Base-by-base conservation (phyloP, 768 basidiomycete genomes). In the Pisolithus marmoratus region DNA sequence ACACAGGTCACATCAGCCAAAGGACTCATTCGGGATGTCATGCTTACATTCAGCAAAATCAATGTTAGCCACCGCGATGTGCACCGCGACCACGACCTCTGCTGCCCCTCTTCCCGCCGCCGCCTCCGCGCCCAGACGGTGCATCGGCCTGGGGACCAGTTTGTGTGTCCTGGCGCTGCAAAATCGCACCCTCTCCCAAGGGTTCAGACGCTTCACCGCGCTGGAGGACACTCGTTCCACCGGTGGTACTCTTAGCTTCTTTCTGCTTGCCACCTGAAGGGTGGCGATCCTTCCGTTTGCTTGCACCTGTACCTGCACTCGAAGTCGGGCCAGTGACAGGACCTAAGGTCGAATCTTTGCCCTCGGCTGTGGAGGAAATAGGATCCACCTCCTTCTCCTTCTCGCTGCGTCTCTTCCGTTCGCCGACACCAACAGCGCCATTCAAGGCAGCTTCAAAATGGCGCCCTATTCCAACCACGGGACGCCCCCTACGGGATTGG, bases 371-470 rank as follows among this genome's bases (percentile, higher is more conserved):
- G 5, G 34, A 6, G 3, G 46, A 17, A 12, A 23, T 26, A 15
- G 43, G 7, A 14, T 38, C 40, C 19, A 45, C 37, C 12, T 63
- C 29, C 29, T 60, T 71, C 58, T 72, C 73, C 29, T 37, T 47
- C 46, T 47, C 46, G n/a, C 31, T 20, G 20, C 65, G 67, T 36
- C 57, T 61, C 60, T 69, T 73, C 19, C 70, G 63, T 23, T 74
- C 69, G 31, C 62, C 55, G 11, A 62, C 58, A 2, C 63, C 60
- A n/a, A 74, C 65, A 1, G 81, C 80, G 0, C 84, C 81, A 51
- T 67, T 87, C 26, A 90, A 66, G 8, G 87, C 87, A 7, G 81
- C 85, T 58, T 87, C 85, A 48, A 90, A 84, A 14, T 87, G 84
- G 12, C 86, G 74, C 0, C 75, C 83, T 8, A 85, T 62, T 0